Percentiles rank a stretch among this genome's conserved stretches.
These are phyloP conservation scores for Schoenoplectus triqueter DNA, from an alignment of 202 grass and related monocot species.

Conservation along the genomic window DNA sequence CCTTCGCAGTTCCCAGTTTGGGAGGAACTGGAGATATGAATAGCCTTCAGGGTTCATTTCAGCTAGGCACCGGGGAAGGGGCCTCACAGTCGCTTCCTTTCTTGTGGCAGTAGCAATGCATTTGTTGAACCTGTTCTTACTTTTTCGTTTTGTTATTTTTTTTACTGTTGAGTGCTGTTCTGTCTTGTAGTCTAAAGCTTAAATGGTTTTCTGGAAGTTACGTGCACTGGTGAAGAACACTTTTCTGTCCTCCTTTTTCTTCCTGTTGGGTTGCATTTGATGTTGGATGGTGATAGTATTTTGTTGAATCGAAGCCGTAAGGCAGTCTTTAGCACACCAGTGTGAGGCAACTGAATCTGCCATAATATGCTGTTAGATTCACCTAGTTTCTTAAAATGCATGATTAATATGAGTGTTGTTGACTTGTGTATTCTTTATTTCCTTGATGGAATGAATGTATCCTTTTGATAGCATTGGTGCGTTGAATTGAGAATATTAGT, in stretches of 20 bases:
- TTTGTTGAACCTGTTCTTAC: too few relatives aligned
- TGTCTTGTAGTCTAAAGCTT: neutral
- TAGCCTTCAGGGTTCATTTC: conserved; percentile 30
- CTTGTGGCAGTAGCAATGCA: conserved; percentile 63
- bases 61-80: conserved; percentile 41
- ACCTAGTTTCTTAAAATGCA: neutral
- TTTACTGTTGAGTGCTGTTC: neutral
- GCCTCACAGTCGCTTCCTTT: conserved; percentile 72
- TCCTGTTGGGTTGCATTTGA: conserved; percentile 13
- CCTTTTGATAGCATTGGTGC: too few relatives aligned
- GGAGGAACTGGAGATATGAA: conserved; percentile 35
- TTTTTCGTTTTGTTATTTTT: conserved; percentile 6
- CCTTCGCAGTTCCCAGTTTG: conserved; percentile 37
- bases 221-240: neutral
- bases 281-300: conserved; percentile 2
- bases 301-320: neutral
- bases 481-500: too few relatives aligned
- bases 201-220: conserved; percentile 6
- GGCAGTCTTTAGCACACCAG: conserved; percentile 1
- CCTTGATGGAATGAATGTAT: neutral
- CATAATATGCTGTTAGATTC: neutral
- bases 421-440: neutral
- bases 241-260: conserved; percentile 7
- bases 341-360: neutral
- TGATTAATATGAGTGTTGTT: neutral